phyloP scores from a whole-genome alignment of 805 yeast species.

The Maudiozyma serrabonitensis region DNA sequence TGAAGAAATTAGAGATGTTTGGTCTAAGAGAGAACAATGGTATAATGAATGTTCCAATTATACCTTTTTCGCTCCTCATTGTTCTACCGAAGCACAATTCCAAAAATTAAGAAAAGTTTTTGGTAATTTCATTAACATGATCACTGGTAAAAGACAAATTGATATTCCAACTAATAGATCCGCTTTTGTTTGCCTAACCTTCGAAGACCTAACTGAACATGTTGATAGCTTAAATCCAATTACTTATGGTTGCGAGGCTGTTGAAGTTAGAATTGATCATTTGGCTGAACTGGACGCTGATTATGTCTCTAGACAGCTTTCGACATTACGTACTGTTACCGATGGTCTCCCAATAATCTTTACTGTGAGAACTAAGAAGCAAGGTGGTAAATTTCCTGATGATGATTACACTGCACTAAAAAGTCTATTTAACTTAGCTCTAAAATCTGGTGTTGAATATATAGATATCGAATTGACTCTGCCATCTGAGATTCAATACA shows the following conservation, averaged over 20 bases:
- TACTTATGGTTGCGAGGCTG: constrained; percentile 65
- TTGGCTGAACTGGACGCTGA: constrained; percentile 40
- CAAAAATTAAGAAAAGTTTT: constrained; percentile 49
- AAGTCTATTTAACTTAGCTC: constrained; percentile 48
- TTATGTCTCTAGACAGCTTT: constrained; percentile 67
- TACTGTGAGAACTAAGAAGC: constrained; percentile 67
- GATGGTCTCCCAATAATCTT: constrained; percentile 65
- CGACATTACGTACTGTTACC: constrained; percentile 53
- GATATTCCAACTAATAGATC: constrained; percentile 37
- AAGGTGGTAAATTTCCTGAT: constrained; percentile 78
- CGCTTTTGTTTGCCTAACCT: constrained; percentile 64
- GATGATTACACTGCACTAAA: constrained; percentile 38
- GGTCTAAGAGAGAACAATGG: constrained; percentile 72
- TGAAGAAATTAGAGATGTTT: constrained; percentile 72
- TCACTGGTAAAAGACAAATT: constrained; percentile 44
- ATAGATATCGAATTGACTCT: constrained; percentile 71
- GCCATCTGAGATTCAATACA: constrained; percentile 45
- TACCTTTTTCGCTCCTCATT: constrained; percentile 68
- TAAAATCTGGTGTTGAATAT: constrained; percentile 69
- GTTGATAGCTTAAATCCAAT: constrained; percentile 42
- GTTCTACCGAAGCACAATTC: constrained; percentile 46
- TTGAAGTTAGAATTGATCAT: constrained; percentile 75
- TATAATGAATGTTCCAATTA: constrained; percentile 74
- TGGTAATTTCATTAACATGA: constrained; percentile 44
- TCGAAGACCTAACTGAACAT: constrained; percentile 43